Base-by-base conservation (phyloP, 768 basidiomycete species). In the Macrolepiota fuliginosa region DNA sequence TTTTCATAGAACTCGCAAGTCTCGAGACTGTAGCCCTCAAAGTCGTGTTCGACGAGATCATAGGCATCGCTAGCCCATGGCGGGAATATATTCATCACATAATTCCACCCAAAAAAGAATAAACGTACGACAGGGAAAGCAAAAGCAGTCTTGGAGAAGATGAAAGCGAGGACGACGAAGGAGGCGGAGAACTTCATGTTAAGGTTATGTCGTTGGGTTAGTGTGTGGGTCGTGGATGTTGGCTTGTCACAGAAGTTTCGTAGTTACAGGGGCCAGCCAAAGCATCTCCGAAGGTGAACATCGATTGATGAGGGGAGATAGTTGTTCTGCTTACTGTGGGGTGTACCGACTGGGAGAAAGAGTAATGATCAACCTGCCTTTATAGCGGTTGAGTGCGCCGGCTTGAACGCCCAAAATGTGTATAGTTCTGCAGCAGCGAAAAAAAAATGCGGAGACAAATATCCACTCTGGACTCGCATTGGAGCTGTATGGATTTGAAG, bases 101-200 rank as follows among this genome's bases (percentile, higher is more conserved):
- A 12, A 1, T 4, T 22, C 19, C 4, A 6, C 11, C 19, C 10
- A 3, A 9, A 13, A 19, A 25, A 54, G 0, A 7, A 19, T 3
- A 6, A 7, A 25, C 57, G 46, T 40, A 58, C 57, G 36, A 40
- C 57, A 3, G 57, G 57, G 13, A 58, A 25, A 11, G 57, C 47
- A 4, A 57, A n/a, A 11, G 56, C n/a, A 17, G 32, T 57, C 45
- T 50, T 49, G 35, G 47, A 37, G 37, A 58, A 25, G 24, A 27
- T 13, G 35, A 58, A 39, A 13, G 47, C 57, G 32, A 58, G 46
- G 12, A 51, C 35, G 7, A 58, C 47, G 35, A 58, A 50, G 9
- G 47, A 50, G n/a, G 46, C 19, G 12, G 57, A 49, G 36, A 50
- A 58, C 47, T 58, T 58, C 57, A 58, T 58, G 25, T 27, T 56